Base-by-base conservation (phyloP, 2,329 filamentous ascomycete genomes). In the Ophiobolus disseminans region DNA sequence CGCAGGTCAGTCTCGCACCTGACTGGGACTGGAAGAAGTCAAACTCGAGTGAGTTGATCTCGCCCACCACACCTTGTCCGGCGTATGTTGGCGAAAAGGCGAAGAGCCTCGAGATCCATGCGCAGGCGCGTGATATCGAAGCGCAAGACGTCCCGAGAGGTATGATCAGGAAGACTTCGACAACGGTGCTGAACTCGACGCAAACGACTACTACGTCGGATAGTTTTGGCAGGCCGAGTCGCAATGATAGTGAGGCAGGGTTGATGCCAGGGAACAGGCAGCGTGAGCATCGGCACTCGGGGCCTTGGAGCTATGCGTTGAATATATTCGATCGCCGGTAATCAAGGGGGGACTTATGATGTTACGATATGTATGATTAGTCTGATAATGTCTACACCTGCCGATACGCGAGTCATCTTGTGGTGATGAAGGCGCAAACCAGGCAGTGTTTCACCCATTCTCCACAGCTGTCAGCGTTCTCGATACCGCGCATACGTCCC, bases 261-360 rank as follows among this genome's bases (percentile, higher is more conserved):
- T 21, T 57, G 5, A 35, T 53, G 25, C 47, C 50, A 19, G 43
- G 46, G 21, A 16, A 9, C 13, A 48, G 40, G 9, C 25, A 39
- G 13, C 47, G 39, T 8, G 40, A 48, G 23, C 26, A 51, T 16
- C 47, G 54, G 2, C 35, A 42, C 19, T 57, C 54, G 16, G 50
- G 54, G 7, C 44, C 50, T 4, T 57, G 54, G 50, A 57, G 50
- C 30, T 40, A 39, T 21, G 54, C 54, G 7, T 42, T 57, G 11
- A 44, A 46, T 37, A 13, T 51, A 19, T 39, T 57, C 31, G 40
- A 57, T 6, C 47, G 47, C 21, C 40, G 25, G 21, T 48, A 25
- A 39, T 23, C 5, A 2, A 28, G n/a, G 13, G 19, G 13, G 10
- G 30, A 10, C 25, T 28, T 3, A 28, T 28, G 25, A 28, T 3